A percentile compares a stretch with the other conserved stretches of the same genome.
Conservation (phyloP, 2,329 filamentous ascomycete genomes). For the Cucurbitaria berberidis region DNA sequence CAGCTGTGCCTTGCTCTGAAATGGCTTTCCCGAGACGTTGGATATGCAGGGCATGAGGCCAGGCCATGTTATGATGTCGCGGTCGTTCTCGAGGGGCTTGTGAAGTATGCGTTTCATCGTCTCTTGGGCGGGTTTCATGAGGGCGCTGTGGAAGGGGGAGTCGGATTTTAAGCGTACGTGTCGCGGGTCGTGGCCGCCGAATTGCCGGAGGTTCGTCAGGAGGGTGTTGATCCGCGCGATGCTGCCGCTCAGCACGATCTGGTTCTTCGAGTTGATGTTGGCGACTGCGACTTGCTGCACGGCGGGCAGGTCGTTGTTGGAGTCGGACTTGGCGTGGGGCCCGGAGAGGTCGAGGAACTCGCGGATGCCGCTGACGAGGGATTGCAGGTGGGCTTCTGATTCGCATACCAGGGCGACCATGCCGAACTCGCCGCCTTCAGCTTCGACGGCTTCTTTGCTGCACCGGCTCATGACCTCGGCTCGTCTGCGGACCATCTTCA, state of each 20-base stretch:
- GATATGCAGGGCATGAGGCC: constrained; percentile 78
- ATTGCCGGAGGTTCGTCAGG: constrained; percentile 83
- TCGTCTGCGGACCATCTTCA: constrained; percentile 76
- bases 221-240: constrained; percentile 82
- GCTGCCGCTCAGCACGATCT: constrained; percentile 91
- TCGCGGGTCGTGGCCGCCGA: constrained; percentile 87
- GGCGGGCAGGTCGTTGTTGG: constrained; percentile 70
- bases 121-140: constrained; percentile 84
- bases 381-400: constrained; percentile 69
- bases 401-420: constrained; percentile 95
- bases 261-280: constrained; percentile 94
- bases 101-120: constrained; percentile 74
- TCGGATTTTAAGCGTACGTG: constrained; percentile 87
- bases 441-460: constrained; percentile 67
- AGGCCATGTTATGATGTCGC: constrained; percentile 77
- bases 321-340: constrained; percentile 71
- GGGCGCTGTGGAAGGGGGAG: constrained; percentile 86
- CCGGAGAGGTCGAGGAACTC: constrained; percentile 76
- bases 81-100: constrained; percentile 60
- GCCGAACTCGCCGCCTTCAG: constrained; percentile 81
- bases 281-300: constrained; percentile 89
- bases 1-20: constrained; percentile 73
- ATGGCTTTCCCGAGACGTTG: constrained; percentile 84
- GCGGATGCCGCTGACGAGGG: constrained; percentile 74
- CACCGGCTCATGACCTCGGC: constrained; percentile 85